Conservation (phyloP, 202 grass and related monocot genomes). For the Schoenoplectus triqueter region DNA sequence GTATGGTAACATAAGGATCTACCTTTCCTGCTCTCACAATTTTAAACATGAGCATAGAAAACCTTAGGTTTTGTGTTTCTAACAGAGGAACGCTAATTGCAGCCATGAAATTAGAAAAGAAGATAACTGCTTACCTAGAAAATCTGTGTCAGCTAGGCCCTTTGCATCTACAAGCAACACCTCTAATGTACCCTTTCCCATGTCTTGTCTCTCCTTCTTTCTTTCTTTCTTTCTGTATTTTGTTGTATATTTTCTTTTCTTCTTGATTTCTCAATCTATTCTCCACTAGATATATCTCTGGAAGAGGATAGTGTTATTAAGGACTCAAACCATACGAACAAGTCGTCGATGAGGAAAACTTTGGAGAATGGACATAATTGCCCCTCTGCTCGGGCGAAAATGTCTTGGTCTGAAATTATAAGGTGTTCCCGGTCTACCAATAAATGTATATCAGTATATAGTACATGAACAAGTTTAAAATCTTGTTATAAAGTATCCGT, state of each 20-base stretch:
- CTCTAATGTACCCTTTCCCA: slow-evolving; percentile 70
- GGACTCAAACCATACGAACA: slow-evolving; percentile 14
- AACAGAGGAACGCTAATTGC: not conserved
- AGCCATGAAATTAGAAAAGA: not conserved
- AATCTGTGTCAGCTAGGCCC: slow-evolving; percentile 63
- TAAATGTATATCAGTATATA: not conserved
- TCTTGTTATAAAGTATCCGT: too few relatives aligned
- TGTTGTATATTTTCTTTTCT: not conserved
- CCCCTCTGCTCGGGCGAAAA: not conserved
- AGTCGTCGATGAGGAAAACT: slow-evolving; percentile 8
- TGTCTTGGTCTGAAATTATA: slow-evolving; percentile 2
- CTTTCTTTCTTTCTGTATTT: slow-evolving; percentile 4
- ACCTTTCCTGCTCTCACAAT: slow-evolving; percentile 64
- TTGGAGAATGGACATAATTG: not conserved
- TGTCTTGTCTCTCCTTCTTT: slow-evolving; percentile 1
- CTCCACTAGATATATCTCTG: not conserved
- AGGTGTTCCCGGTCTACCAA: not conserved
- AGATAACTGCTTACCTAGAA: slow-evolving; percentile 52
- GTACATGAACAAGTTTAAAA: not conserved
- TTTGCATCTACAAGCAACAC: slow-evolving; percentile 75
- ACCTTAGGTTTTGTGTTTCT: not conserved
- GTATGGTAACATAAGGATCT: slow-evolving; percentile 76
- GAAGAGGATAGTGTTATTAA: slow-evolving; percentile 7
- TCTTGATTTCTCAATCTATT: slow-evolving; percentile 21
- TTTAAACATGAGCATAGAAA: not conserved